Conservation (phyloP, 208 protist genomes). For the Wallacemonas sp. region DNA sequence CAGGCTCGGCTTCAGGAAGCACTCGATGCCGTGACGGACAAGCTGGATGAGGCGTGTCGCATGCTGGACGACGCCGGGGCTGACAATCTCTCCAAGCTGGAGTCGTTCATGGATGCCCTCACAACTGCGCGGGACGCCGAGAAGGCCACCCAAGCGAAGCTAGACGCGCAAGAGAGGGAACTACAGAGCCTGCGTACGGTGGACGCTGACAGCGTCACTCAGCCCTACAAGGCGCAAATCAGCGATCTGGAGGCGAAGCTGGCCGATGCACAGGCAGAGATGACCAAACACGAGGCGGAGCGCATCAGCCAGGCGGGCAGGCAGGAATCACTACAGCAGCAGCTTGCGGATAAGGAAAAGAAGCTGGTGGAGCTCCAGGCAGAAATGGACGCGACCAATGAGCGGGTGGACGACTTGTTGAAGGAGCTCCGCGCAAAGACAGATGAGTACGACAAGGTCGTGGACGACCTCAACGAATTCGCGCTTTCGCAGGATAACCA, state of each 20-base stretch:
- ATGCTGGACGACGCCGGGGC: background rate
- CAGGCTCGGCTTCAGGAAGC: background rate
- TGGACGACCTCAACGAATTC: slow-evolving; percentile 27
- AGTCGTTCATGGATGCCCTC: background rate
- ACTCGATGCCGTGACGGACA: slow-evolving; percentile 3
- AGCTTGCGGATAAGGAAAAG: slow-evolving; percentile 3
- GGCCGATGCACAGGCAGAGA: background rate
- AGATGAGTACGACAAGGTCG: slow-evolving; percentile 12
- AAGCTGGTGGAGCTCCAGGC: background rate
- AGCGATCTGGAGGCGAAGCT: slow-evolving; percentile 2
- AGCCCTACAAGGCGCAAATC: slow-evolving; percentile 1
- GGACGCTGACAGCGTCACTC: background rate
- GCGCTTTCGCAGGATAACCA: slow-evolving; percentile 13
- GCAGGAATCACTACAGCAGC: background rate
- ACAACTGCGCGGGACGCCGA: slow-evolving; percentile 2
- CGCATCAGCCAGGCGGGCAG: background rate
- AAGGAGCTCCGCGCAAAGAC: slow-evolving; percentile 13
- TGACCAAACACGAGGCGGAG: background rate
- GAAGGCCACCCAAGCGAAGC: slow-evolving; percentile 8
- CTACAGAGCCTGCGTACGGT: background rate
- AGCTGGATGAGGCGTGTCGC: slow-evolving; percentile 1
- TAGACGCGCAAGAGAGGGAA: background rate
- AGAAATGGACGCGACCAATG: slow-evolving; percentile 12
- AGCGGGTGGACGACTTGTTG: slow-evolving; percentile 17
- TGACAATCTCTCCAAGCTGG: background rate